Evolutionary conservation across 192 early-diverging fungal species (phyloP).

Genomic region (Dispira simplex): DNA sequence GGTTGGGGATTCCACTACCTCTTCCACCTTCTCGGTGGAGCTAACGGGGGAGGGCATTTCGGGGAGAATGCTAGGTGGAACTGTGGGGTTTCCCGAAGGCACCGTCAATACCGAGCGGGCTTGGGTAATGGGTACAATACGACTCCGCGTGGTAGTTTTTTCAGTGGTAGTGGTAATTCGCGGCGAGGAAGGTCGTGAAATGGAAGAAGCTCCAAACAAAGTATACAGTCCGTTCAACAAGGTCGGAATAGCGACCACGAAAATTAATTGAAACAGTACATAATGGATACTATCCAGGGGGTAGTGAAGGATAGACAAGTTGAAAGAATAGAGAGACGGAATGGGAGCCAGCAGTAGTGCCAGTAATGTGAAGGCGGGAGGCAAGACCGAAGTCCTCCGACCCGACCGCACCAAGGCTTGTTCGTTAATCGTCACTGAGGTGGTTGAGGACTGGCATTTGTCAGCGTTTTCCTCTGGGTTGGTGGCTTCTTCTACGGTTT

Average conservation of each 20-base stretch:
- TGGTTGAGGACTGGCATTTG: too few species aligned
- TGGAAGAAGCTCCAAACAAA: not conserved
- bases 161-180: not conserved
- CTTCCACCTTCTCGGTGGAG: not conserved
- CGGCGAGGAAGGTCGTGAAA: too few species aligned
- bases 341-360: not conserved
- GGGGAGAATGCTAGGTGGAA: not conserved
- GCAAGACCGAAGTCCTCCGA: too few species aligned
- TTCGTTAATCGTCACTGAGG: too few species aligned
- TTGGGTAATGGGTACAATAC: too few species aligned
- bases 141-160: not conserved
- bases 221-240: not conserved
- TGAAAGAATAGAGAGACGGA: constrained; percentile 7
- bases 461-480: too few species aligned
- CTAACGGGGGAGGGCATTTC: not conserved
- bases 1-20: not conserved
- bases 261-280: constrained; percentile 4
- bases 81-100: not conserved
- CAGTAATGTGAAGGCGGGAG: not conserved
- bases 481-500: too few species aligned
- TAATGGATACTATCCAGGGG: constrained; percentile 6
- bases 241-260: constrained; percentile 5
- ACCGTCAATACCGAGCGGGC: not conserved
- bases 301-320: constrained; percentile 1
- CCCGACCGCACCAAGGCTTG: too few species aligned